A percentile compares a stretch with the other conserved stretches of the same genome.
Conservation (phyloP, 495 filamentous ascomycete genomes). For the Tuber umbilicatum region DNA sequence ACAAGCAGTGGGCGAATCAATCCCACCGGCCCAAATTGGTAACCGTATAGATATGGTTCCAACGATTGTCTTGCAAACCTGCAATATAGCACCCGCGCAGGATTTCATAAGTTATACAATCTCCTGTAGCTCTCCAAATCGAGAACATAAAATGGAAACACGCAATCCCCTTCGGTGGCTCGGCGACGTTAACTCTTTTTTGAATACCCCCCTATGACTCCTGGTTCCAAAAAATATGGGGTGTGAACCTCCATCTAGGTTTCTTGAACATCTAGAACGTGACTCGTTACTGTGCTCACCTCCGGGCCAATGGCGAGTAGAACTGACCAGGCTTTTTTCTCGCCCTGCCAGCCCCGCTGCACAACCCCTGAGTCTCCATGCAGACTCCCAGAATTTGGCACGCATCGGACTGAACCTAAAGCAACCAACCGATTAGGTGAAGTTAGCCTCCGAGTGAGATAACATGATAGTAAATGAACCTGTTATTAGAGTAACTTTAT, state of each 20-base stretch:
- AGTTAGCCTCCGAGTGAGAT: background rate
- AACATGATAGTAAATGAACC: background rate
- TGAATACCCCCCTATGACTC: background rate
- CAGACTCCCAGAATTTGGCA: background rate
- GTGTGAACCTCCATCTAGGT: background rate
- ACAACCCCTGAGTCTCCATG: background rate
- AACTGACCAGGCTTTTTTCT: background rate
- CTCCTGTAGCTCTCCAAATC: background rate
- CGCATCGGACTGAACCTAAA: background rate
- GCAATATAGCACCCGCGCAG: background rate
- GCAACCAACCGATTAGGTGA: background rate
- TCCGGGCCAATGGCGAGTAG: background rate
- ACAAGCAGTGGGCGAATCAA: background rate
- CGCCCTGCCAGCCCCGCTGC: background rate
- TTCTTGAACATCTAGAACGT: background rate
- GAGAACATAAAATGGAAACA: background rate
- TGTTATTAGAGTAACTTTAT: background rate
- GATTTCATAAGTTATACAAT: background rate
- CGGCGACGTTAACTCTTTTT: background rate
- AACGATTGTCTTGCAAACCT: background rate
- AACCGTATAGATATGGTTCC: background rate
- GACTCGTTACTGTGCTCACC: background rate
- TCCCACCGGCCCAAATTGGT: background rate
- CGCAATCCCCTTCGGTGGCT: background rate
- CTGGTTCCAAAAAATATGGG: background rate